These are phyloP conservation scores for Lentinus tigrinus DNA, from an alignment of 768 basidiomycete species.

Conservation along the genomic window DNA sequence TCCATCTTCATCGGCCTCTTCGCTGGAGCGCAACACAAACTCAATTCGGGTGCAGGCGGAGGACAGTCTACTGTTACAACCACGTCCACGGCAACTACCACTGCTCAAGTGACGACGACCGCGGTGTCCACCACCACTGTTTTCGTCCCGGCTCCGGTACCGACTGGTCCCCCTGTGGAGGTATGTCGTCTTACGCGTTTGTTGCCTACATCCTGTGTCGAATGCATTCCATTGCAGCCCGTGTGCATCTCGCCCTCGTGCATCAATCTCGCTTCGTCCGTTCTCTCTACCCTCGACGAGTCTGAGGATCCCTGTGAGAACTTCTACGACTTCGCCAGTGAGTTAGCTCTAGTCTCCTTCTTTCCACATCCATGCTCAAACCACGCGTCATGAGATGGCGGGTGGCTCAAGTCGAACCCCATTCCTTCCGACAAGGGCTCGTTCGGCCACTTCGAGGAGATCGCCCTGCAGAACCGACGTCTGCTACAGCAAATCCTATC, in stretches of 20 bases:
- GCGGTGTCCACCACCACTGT: conserved; percentile 36
- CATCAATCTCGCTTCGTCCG: conserved; percentile 77
- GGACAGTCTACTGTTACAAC: conserved; percentile 44
- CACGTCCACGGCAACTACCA: conserved; percentile 35
- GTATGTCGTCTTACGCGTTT: conserved; percentile 30
- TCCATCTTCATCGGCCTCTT: conserved; percentile 93
- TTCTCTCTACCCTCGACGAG: conserved; percentile 78
- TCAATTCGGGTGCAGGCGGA: conserved; percentile 48
- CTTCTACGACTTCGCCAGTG: conserved; percentile 92
- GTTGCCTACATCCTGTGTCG: neutral
- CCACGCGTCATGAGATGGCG: conserved; percentile 56
- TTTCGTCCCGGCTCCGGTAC: conserved; percentile 46
- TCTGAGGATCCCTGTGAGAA: conserved; percentile 91
- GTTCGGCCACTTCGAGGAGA: conserved; percentile 69
- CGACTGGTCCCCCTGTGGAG: conserved; percentile 53
- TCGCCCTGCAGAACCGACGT: conserved; percentile 75
- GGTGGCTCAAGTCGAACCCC: conserved; percentile 82
- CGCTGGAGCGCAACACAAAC: conserved; percentile 81
- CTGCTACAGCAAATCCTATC: conserved; percentile 75
- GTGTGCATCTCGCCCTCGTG: conserved; percentile 78
- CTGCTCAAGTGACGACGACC: conserved; percentile 34
- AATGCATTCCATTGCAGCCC: conserved; percentile 37
- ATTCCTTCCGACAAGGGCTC: conserved; percentile 83
- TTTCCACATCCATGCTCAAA: neutral
- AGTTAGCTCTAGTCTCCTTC: conserved; percentile 36